Evolutionary conservation across 192 early-diverging fungal species (phyloP).

Genomic region (Linnemannia elongata): DNA sequence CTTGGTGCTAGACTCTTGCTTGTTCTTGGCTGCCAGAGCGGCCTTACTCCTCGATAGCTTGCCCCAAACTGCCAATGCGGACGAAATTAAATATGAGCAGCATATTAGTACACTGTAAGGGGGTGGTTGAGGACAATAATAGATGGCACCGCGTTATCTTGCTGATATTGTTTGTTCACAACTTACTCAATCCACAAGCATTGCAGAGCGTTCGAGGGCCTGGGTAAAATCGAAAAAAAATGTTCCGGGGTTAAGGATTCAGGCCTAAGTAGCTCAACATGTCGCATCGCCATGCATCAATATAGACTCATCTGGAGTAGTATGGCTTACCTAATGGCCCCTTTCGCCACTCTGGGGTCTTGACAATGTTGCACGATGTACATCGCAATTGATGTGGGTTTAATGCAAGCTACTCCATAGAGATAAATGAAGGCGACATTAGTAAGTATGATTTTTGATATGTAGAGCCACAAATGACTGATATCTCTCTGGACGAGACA

Average conservation of each 20-base stretch:
- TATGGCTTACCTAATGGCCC: conserved; percentile 35
- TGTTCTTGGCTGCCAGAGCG: conserved; percentile 27
- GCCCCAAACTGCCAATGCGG: conserved; percentile 40
- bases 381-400: conserved; percentile 44
- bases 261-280: not conserved
- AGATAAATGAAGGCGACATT: not conserved
- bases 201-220: conserved; percentile 55
- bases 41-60: conserved; percentile 53
- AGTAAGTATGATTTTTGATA: not conserved
- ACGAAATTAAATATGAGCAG: not conserved
- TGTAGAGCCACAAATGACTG: not conserved
- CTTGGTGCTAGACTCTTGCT: conserved; percentile 12
- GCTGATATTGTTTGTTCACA: not conserved
- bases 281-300: not conserved
- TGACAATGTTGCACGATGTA: conserved; percentile 51
- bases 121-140: not conserved
- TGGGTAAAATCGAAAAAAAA: conserved; percentile 14
- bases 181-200: conserved; percentile 55
- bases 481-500: not conserved
- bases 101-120: not conserved
- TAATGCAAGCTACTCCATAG: conserved; percentile 10
- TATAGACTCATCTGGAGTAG: not conserved
- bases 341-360: conserved; percentile 57
- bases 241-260: not conserved
- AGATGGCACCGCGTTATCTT: not conserved